phyloP scores from a whole-genome alignment of 345 rosid species.

The Salix koriyanagi region DNA sequence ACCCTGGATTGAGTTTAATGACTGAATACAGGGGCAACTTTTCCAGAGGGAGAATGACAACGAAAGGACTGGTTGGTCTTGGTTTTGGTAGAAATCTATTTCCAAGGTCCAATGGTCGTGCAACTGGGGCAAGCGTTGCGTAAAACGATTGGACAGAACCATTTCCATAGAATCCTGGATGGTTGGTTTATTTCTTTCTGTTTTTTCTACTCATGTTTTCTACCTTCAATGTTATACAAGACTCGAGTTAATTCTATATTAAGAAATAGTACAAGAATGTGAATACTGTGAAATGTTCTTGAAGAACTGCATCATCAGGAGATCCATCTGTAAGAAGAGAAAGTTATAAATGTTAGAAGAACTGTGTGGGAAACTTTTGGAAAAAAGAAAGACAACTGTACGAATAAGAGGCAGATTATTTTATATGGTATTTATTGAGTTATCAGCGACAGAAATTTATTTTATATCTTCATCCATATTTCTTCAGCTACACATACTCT shows the following conservation, averaged over 20 bases:
- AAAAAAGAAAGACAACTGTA: neutral
- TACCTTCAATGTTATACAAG: neutral
- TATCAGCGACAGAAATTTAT: neutral
- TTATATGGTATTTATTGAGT: neutral
- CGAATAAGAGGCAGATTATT: neutral
- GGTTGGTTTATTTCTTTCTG: neutral
- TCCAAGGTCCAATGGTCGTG: neutral
- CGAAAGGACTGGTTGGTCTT: neutral
- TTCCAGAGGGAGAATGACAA: neutral
- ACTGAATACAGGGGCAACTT: neutral
- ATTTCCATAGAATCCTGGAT: neutral
- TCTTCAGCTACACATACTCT: too few relatives aligned
- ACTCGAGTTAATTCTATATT: neutral
- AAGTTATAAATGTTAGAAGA: neutral
- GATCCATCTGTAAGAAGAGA: neutral
- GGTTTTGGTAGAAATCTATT: neutral
- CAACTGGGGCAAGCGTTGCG: neutral
- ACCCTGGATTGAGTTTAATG: too few relatives aligned
- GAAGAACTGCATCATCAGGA: neutral
- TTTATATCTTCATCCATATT: too few relatives aligned
- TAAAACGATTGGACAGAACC: neutral
- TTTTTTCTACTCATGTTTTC: neutral
- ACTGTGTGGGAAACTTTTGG: neutral
- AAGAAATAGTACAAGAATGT: neutral
- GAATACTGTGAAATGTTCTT: neutral